Evolutionary conservation across 805 yeast species (phyloP), one percentile per base, ranked within the genome.

Genomic region (Saturnispora diversa): DNA sequence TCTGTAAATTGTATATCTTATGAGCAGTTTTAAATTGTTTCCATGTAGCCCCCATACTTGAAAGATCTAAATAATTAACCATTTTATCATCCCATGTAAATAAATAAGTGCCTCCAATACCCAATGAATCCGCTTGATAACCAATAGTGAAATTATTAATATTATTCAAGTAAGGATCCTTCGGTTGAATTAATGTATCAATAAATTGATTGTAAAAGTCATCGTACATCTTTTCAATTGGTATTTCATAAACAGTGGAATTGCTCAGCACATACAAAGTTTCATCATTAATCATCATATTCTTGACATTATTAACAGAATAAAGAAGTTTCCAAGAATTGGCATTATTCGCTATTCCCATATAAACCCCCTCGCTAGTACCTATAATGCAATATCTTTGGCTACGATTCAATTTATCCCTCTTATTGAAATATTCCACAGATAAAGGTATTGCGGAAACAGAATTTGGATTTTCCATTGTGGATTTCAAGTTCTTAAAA

Each of bases 61-160:
- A 40, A 35, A 68, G 23, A 10, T 44, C 39, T 0, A 54, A 35
- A 42, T 65, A 56, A 63, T 65, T 19, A 52, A 65, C 37, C 66
- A 73, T 44, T 31, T 68, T 20, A 77, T 79, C 44, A 64, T 66
- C 54, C 73, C 70, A 43, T 74, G 80, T 68, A 75, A 80, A 58
- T 49, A 37, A 56, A 60, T 51, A 66, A 60, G 48, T 45, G 7
- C 42, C 34, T 3, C 42, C 44, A 19, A 13, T 23, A 16, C 69
- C 74, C 67, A 31, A 66, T 74, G 46, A 75, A 67, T 57, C 75
- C 77, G 77, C 69, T 54, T 87, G 85, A 23, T 68, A 72, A 0
- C 92, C 95, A 44, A 82, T 63, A 35, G 71, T 72, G 60, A 84
- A 87, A 47, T 72, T 77, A 2, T 72, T 59, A 0, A 77, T 76